Base-by-base conservation (phyloP, 2,329 filamentous ascomycete genomes). In the Aspergillus novofumigatus region DNA sequence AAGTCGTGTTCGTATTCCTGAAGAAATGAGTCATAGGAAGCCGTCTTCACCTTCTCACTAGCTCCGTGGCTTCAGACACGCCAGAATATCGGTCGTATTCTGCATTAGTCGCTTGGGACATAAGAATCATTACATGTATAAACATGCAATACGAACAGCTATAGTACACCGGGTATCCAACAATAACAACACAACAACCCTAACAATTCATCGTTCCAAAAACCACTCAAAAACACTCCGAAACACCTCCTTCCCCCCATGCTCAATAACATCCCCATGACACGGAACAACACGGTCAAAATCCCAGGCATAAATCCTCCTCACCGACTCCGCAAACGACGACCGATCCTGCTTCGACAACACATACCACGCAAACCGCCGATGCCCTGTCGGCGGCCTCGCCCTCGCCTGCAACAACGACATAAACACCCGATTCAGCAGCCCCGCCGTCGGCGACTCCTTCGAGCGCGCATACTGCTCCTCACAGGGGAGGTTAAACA, bases 241-340 rank as follows among this genome's bases (percentile, higher is more conserved):
- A 64, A 93, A 95, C n/a, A 89, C 78, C 10, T 81, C 82, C 80
- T 94, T 96, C 9, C 83, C 91, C 1, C 79, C 81, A 0, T 69
- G 80, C 71, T 93, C 87, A 62, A 97, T 86, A 11, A 89, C 86
- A 76, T 97, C 93, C 10, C 93, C 93, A 74, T 97, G 93, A 72
- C 93, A 97, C 0, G 92, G 91, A 56, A 97, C 86, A 45, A 97
- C 81, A 44, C 86, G 86, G 59, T 87, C 83, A 72, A 96, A 96
- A 58, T 92, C 87, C 93, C 93, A 97, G 53, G 72, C 70, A 51
- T 85, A 79, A 60, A 97, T 92, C 59, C 81, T 81, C 64, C 74
- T 77, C 44, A 91, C 77, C 65, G 87, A 91, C 59, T 84, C 80
- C 62, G 86, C 86, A 73, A 91, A 94, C 17, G 83, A 85, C 3